Evolutionary conservation across 129 eudicot species (phyloP), one percentile per base, ranked within the genome.

Genomic region (Escallonia herrerae): DNA sequence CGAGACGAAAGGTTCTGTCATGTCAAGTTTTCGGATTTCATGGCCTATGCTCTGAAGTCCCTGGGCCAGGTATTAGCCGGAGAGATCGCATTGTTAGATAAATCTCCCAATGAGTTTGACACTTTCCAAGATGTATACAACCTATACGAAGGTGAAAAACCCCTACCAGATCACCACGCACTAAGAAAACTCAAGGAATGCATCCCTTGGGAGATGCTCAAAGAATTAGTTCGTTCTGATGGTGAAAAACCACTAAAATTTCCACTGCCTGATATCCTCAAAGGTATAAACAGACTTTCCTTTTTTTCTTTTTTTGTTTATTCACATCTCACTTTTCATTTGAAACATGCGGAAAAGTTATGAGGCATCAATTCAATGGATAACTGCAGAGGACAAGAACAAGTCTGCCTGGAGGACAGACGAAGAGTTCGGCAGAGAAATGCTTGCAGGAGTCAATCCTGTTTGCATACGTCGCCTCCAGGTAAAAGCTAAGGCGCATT

Each of bases 391-490:
- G 33, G 65, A 66, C 47, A 54, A 65, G 33, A 73, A 66, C 47
- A 54, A 65, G 7, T 73, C 58, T 66, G 72, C 72, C 41, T 65
- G 72, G 72, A 73, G 33, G 62, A 62, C 58, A 42, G 78, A 73
- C 15, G 58, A 63, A 8, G 78, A 74, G 51, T 74, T 74, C 43
- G 63, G 72, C 37, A 62, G 78, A 1, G 73, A 74, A 43, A 66
- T 74, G 78, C 72, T 74, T 33, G 73, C 78, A 38, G 78, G 78
- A 60, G 53, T 63, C 43, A 74, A 74, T 66, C 78, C 78, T 43
- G 67, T 56, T 5, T 68, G 51, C 7, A 66, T 74, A 9, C 8
- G 48, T 52, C 37, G 67, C 59, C 45, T 74, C 13, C 68, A 55
- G 70, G 77, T 72, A 45, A 22, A 22, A 22, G 33, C 33, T 22